Evolutionary conservation across 768 basidiomycete species (phyloP).

Genomic region (Calocybe indica): DNA sequence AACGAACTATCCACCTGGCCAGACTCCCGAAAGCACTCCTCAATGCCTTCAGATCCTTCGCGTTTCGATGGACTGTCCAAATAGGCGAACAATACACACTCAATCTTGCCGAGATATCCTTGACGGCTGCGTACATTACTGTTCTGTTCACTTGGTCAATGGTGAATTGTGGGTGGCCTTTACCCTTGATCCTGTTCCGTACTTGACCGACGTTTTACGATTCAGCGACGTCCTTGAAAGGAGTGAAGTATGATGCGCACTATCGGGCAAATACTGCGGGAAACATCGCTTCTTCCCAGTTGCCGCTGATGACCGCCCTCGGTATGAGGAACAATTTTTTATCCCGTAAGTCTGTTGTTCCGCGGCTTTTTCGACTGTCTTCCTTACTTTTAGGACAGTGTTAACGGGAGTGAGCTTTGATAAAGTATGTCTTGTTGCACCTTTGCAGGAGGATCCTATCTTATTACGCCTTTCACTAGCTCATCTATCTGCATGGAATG

Average conservation of each 20-base stretch:
- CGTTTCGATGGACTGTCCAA: conserved; percentile 16
- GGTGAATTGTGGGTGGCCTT: conserved; percentile 26
- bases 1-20: neutral
- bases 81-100: conserved; percentile 24
- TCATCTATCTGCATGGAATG: conserved; percentile 5
- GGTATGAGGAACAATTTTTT: conserved; percentile 52
- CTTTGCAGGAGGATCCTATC: neutral
- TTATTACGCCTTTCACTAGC: neutral
- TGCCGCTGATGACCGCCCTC: conserved; percentile 50
- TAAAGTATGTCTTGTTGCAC: neutral
- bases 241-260: conserved; percentile 25
- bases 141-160: conserved; percentile 27
- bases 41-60: conserved; percentile 12
- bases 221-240: conserved; percentile 25
- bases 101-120: conserved; percentile 29
- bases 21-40: conserved; percentile 9
- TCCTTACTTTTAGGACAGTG: neutral
- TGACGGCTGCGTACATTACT: conserved; percentile 26
- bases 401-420: conserved; percentile 1
- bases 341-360: conserved; percentile 19
- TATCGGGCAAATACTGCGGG: conserved; percentile 38
- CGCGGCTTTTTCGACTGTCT: neutral
- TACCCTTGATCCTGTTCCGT: neutral
- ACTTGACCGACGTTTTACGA: neutral
- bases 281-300: conserved; percentile 39